A percentile compares a stretch with the other conserved stretches of the same genome.
Conservation (phyloP, 306 rosid genomes). For the Neltuma alba region DNA sequence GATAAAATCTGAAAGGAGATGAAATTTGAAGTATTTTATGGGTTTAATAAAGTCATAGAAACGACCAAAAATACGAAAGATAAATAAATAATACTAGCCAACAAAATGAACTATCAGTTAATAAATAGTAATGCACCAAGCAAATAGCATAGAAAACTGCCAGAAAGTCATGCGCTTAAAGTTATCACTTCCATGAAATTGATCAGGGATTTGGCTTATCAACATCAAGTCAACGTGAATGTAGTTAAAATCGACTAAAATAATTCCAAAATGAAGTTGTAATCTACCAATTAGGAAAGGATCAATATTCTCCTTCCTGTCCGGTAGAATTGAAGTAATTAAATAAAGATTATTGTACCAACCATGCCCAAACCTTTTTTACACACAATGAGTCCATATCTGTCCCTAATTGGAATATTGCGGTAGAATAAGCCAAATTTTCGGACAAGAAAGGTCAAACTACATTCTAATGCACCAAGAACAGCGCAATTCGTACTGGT, state of each 20-base stretch:
- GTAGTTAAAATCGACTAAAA: neutral
- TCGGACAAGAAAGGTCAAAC: neutral
- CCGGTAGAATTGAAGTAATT: neutral
- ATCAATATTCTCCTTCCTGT: neutral
- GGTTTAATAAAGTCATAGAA: slow-evolving; percentile 11
- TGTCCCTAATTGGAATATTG: neutral
- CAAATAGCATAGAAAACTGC: neutral
- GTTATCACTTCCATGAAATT: neutral
- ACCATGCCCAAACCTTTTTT: too few relatives aligned
- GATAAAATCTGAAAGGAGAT: slow-evolving; percentile 63
- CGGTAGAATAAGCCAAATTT: neutral
- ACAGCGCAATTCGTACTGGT: neutral
- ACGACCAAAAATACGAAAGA: slow-evolving; percentile 7
- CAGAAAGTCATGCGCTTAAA: neutral
- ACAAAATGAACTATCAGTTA: neutral
- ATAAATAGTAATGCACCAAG: neutral
- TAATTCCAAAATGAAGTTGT: neutral
- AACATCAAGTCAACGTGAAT: neutral
- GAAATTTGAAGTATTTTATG: slow-evolving; percentile 14
- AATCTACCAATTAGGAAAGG: neutral
- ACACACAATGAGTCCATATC: neutral
- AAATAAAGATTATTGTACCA: neutral
- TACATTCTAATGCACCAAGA: neutral
- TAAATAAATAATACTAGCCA: neutral
- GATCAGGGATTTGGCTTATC: neutral